phyloP scores from a whole-genome alignment of 2,329 filamentous ascomycete species.

The Gnomoniopsis sp. region DNA sequence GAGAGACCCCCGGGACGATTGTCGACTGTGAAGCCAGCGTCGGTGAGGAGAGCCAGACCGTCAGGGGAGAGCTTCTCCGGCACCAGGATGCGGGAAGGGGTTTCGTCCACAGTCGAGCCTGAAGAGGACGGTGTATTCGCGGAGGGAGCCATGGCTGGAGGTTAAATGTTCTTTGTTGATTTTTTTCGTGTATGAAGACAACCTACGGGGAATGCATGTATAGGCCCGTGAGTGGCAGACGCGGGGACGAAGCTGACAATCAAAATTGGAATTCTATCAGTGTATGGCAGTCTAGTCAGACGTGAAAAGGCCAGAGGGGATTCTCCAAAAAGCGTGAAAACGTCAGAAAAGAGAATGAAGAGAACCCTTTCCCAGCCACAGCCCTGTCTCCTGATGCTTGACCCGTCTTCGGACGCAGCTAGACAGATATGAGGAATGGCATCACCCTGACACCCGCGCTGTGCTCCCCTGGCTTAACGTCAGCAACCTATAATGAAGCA shows the following conservation, averaged over 20 bases:
- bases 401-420: neutral
- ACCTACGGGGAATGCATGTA: too few relatives aligned
- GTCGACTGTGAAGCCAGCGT: conserved; percentile 63
- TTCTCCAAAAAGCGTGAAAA: too few relatives aligned
- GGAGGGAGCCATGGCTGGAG: conserved; percentile 24
- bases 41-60: conserved; percentile 65
- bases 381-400: neutral
- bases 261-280: too few relatives aligned
- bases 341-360: neutral
- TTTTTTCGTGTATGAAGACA: too few relatives aligned
- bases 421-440: too few relatives aligned
- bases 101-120: conserved; percentile 16
- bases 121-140: conserved; percentile 22
- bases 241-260: neutral
- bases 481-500: neutral
- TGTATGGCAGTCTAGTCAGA: too few relatives aligned
- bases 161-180: neutral
- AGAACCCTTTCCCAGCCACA: neutral
- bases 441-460: too few relatives aligned
- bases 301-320: too few relatives aligned
- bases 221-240: too few relatives aligned
- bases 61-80: conserved; percentile 80
- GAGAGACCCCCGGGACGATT: conserved; percentile 56
- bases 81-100: conserved; percentile 57
- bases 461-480: neutral